Base-by-base conservation (phyloP, 495 filamentous ascomycete genomes). In the Penicillium chermesinum region DNA sequence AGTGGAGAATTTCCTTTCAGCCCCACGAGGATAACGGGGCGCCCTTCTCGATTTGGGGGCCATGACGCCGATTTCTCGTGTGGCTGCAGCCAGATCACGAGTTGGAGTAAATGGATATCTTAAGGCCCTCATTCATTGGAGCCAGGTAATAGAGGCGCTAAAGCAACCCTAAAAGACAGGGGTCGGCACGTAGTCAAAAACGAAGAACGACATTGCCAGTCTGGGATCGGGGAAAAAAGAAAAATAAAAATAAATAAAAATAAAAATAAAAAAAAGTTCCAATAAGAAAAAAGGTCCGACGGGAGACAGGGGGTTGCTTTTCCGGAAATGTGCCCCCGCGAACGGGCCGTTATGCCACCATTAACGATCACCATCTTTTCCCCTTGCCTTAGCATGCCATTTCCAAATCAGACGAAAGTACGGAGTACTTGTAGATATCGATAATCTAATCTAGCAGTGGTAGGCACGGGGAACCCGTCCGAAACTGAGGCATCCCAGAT, bases 241-340 rank as follows among this genome's bases (percentile, higher is more conserved):
- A 30, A 30, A 30, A 30, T 19, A 32, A 7, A 50, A 50, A 18
- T 30, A 34, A 39, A 19, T 13, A 19, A 21, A 33, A 38, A 43
- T 43, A 43, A 22, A 41, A 41, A 46, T 41, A 46, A 32, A 41
- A 35, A 44, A 41, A 40, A 16, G 17, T 16, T 0, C 16, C 34
- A 49, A 41, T 34, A 46, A 30, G 15, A 33, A 30, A 36, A 50
- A 50, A 54, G 40, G 43, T 37, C 46, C 46, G 49, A 47, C 41
- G 49, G 41, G 38, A 38, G 33, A 46, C 43, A 33, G 21, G 15
- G 30, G 34, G 35, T 14, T 13, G 15, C 27, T 42, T 44, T 45
- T 42, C 46, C 46, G 46, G 22, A 14, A 45, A 13, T 51, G 39
- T 45, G 54, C 57, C 59, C 59, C 53, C 56, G 59, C 53, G 46